Conservation (phyloP, 2,329 filamentous ascomycete species). For the Sarocladium brachiariae region DNA sequence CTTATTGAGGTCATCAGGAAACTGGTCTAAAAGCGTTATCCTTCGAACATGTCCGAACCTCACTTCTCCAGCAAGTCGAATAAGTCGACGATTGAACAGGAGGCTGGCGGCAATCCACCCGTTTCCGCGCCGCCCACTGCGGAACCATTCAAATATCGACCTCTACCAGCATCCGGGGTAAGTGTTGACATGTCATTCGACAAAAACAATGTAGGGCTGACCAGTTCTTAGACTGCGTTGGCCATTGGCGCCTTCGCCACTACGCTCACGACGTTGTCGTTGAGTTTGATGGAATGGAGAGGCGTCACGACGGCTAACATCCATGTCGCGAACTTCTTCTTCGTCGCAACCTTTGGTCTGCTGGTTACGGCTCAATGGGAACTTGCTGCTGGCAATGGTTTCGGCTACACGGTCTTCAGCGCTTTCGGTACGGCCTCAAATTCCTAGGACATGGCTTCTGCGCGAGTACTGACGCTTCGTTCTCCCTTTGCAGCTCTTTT, state of each 20-base stretch:
- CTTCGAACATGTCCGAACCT: background rate
- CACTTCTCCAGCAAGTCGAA: background rate
- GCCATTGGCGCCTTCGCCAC: slow-evolving; percentile 43
- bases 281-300: slow-evolving; percentile 49
- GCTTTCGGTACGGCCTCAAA: slow-evolving; percentile 36
- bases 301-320: slow-evolving; percentile 43
- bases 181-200: background rate
- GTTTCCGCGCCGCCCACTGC: background rate
- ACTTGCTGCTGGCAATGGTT: slow-evolving; percentile 43
- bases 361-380: slow-evolving; percentile 51
- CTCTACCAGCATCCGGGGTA: background rate
- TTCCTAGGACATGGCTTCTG: background rate
- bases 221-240: slow-evolving; percentile 31
- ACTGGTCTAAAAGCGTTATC: background rate
- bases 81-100: background rate
- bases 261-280: slow-evolving; percentile 45
- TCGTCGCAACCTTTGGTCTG: slow-evolving; percentile 40
- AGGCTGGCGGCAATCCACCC: background rate
- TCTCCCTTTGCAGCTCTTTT: slow-evolving; percentile 13
- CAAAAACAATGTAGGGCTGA: background rate
- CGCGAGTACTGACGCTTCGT: background rate
- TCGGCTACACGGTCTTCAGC: slow-evolving; percentile 45
- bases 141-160: slow-evolving; percentile 1
- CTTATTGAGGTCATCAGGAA: background rate
- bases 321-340: slow-evolving; percentile 49